phyloP scores from a whole-genome alignment of 1,139 yeast genomes.

The Yarrowia galli region DNA sequence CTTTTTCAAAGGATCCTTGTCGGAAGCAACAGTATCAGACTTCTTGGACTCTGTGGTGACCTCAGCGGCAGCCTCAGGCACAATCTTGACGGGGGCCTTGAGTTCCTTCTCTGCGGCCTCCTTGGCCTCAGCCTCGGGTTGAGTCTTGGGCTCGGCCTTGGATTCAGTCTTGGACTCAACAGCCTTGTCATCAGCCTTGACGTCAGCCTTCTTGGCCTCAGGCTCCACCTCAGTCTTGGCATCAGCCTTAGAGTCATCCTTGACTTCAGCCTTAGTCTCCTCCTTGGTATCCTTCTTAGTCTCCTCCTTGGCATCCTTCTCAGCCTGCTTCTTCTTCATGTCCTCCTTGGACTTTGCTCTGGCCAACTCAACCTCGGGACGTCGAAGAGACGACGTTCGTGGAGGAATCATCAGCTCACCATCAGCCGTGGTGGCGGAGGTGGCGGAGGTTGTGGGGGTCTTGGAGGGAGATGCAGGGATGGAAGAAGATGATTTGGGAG shows the following conservation, averaged over 20 bases:
- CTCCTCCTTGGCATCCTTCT: neutral
- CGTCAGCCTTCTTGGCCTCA: neutral
- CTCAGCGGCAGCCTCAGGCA: neutral
- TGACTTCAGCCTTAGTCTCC: neutral
- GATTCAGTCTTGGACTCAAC: neutral
- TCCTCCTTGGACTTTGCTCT: neutral
- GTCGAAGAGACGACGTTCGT: conserved; percentile 23
- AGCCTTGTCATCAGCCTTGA: no score
- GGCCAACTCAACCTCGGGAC: conserved; percentile 4
- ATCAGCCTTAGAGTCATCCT: neutral
- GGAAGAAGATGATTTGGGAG: conserved; percentile 2
- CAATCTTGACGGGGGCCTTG: conserved; percentile 14
- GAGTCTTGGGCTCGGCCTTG: neutral
- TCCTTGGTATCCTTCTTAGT: neutral
- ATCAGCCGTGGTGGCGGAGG: conserved; percentile 9
- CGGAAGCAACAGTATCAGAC: neutral
- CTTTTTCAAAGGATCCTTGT: neutral
- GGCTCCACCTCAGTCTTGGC: neutral
- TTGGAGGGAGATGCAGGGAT: conserved; percentile 13
- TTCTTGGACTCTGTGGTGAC: neutral
- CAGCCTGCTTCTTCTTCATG: neutral
- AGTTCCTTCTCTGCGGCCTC: conserved; percentile 20
- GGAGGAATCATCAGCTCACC: conserved; percentile 22
- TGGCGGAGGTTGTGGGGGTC: conserved; percentile 17
- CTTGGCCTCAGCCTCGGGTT: conserved; percentile 20